These are phyloP conservation scores for Fomes fomentarius DNA, from an alignment of 1,284 basidiomycete species.

Conservation along the genomic window DNA sequence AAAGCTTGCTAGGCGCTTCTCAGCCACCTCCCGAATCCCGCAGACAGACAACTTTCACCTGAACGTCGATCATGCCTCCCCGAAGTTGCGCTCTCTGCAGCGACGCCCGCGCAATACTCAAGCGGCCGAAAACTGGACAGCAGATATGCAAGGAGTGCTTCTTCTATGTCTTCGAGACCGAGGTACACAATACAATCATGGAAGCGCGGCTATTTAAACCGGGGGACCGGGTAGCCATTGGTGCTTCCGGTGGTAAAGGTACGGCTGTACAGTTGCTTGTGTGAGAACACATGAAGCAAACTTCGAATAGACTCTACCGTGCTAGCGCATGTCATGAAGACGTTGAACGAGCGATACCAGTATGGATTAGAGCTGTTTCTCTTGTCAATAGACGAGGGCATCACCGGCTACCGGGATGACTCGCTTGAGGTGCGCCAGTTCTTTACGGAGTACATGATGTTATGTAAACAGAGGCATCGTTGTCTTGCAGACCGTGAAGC, in stretches of 20 bases:
- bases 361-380: constrained; percentile 93
- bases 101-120: constrained; percentile 83
- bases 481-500: constrained; percentile 84
- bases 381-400: constrained; percentile 98
- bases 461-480: neutral
- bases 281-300: neutral
- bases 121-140: constrained; percentile 96
- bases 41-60: constrained; percentile 9
- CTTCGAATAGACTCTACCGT: constrained; percentile 87
- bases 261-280: neutral
- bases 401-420: constrained; percentile 97
- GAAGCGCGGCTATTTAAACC: constrained; percentile 82
- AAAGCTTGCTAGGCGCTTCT: constrained; percentile 10
- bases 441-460: neutral
- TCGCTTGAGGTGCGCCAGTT: constrained; percentile 79
- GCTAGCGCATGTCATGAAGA: constrained; percentile 95
- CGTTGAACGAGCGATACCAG: constrained; percentile 90
- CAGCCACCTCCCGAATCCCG: neutral
- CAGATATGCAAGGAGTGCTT: constrained; percentile 96
- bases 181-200: constrained; percentile 95
- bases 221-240: constrained; percentile 97
- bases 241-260: constrained; percentile 98
- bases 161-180: constrained; percentile 97
- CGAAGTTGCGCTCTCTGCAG: constrained; percentile 77
- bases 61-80: constrained; percentile 59